Base-by-base conservation (phyloP, 768 basidiomycete species). In the Termitomyces heimii region DNA sequence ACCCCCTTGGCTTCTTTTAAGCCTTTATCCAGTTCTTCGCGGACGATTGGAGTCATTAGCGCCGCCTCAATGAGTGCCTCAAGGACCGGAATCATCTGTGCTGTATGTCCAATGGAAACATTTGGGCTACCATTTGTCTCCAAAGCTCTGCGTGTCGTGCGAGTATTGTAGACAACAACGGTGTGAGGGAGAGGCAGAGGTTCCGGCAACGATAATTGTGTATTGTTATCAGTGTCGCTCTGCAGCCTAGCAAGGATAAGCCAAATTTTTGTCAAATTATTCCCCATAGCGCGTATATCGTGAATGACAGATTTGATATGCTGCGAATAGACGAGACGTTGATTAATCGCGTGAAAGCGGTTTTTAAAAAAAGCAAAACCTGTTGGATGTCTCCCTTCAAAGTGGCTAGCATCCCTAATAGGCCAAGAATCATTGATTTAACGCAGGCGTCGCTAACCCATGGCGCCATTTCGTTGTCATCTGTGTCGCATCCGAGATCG, bases 401-500 rank as follows among this genome's bases (percentile, higher is more conserved):
- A 55, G 75, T 73, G 7, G 71, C 76, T 48, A 89, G 65, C 53
- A 86, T 66, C 10, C 77, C 78, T 46, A 92, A 70, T 10, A 92
- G 72, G 12, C 82, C 82, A 8, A 85, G 54, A n/a, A 90, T 64
- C 34, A 92, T 71, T 1, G 85, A 76, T 62, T 82, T 88, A 34
- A 82, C 68, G 59, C 87, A 88, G 1, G 74, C 67, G 61, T 89
- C 88, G 65, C 81, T 82, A 48, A 88, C 78, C 89, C 89, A 90
- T 1, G 71, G 72, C 18, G 73, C 63, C 26, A 74, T 65, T 26
- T 76, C 77, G 22, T 76, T 71, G n/a, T 70, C 70, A 14, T 68
- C 67, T 29, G 65, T 62, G 40, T 65, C 71, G 43, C 77, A 75
- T 40, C 69, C 74, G 48, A 86, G 73, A 52, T 77, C 75, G 29